Percentiles rank a stretch among this genome's conserved stretches.
Conservation (phyloP, 345 rosid genomes). For the Salix suchowensis region DNA sequence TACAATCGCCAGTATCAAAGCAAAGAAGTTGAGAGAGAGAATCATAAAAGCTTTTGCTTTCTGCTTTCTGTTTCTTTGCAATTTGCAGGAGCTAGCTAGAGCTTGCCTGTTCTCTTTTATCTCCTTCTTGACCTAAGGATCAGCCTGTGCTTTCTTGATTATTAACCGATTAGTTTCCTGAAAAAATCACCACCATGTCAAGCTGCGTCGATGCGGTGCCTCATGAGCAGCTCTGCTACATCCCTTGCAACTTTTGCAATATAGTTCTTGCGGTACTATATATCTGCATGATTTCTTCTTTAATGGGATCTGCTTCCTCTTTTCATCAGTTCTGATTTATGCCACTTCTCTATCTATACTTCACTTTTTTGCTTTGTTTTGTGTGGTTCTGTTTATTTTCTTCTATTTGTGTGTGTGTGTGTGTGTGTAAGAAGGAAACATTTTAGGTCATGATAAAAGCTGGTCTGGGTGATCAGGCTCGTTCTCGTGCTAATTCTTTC, state of each 20-base stretch:
- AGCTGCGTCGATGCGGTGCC: slow-evolving; percentile 32
- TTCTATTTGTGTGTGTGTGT: neutral
- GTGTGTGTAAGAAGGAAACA: slow-evolving; percentile 16
- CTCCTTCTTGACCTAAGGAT: slow-evolving; percentile 19
- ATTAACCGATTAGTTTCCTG: neutral
- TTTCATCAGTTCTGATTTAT: neutral
- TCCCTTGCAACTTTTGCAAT: slow-evolving; percentile 99
- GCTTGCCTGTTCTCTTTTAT: neutral
- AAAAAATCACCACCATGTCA: slow-evolving; percentile 21
- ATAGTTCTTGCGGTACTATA: slow-evolving; percentile 85
- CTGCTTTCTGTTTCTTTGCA: slow-evolving; percentile 17
- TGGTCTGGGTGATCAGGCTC: slow-evolving; percentile 9
- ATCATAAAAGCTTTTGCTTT: slow-evolving; percentile 18
- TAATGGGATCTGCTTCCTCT: slow-evolving; percentile 30
- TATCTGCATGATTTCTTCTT: slow-evolving; percentile 12
- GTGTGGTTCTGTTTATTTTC: slow-evolving; percentile 1
- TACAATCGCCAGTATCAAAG: slow-evolving; percentile 28
- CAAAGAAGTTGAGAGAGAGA: slow-evolving; percentile 16
- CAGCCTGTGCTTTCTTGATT: slow-evolving; percentile 3
- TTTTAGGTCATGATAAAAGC: slow-evolving; percentile 33
- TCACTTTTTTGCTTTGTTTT: neutral
- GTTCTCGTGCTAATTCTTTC: slow-evolving; percentile 14
- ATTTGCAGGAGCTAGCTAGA: slow-evolving; percentile 12
- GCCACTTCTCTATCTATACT: neutral
- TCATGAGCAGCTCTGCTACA: slow-evolving; percentile 84